A percentile compares a stretch with the other conserved stretches of the same genome.
Evolutionary conservation across 2,329 filamentous ascomycete species (phyloP).

Genomic region (Pestalotiopsis sp.): DNA sequence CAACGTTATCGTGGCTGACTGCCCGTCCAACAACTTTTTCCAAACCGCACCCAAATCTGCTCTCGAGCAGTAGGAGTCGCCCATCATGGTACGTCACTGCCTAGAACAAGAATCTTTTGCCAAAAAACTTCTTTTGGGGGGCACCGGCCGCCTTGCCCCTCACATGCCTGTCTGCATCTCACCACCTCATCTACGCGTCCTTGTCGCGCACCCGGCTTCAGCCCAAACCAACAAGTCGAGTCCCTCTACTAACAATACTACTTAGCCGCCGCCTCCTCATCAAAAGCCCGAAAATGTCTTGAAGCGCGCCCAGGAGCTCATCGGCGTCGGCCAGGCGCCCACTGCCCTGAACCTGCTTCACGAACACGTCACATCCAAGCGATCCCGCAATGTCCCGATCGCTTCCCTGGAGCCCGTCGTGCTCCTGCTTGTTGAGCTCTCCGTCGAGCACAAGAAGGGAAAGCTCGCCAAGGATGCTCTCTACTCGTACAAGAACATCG

Average conservation of each 20-base stretch:
- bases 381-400: conserved; percentile 96
- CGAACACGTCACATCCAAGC: conserved; percentile 98
- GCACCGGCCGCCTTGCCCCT: not conserved
- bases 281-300: conserved; percentile 99
- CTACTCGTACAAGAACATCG: conserved; percentile 99
- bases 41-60: conserved; percentile 36
- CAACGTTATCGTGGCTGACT: conserved; percentile 19
- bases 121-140: not conserved
- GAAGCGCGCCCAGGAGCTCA: conserved; percentile 97
- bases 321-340: conserved; percentile 91
- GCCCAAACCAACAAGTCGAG: not conserved
- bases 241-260: not conserved
- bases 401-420: conserved; percentile 96
- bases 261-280: conserved; percentile 82
- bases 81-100: conserved; percentile 47
- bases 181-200: not conserved
- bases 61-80: conserved; percentile 46
- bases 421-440: conserved; percentile 95
- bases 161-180: not conserved
- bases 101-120: not conserved
- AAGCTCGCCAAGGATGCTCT: conserved; percentile 98
- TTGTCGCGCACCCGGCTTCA: not conserved
- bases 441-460: conserved; percentile 95
- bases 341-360: conserved; percentile 94
- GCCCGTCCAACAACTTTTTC: conserved; percentile 36